Base-by-base conservation (phyloP, 257 asterid genomes). In the Solanum clarkiae region DNA sequence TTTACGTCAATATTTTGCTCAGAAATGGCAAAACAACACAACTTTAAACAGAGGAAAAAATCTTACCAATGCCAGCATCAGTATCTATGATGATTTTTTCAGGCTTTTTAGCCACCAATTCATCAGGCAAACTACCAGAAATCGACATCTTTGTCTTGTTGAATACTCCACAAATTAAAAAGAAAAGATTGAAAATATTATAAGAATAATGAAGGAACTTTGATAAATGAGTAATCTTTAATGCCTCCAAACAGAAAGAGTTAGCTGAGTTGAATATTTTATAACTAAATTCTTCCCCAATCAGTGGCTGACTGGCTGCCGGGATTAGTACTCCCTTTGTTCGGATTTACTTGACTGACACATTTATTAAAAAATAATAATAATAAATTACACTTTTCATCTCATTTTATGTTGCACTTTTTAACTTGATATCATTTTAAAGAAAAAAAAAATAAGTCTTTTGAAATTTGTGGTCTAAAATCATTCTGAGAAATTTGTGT, bases 31-130 rank as follows among this genome's bases (percentile, higher is more conserved):
- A 2, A 16, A 32, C 22, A 26, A 62, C 40, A n/a, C 59, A 74
- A 72, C 40, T 72, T 72, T 42, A 44, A 72, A n/a, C 57, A 44
- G 17, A 72, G 9, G 17, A 26, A 11, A 40, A 29, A 70, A 70
- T 15, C 2, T 80, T 42, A 90, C 92, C 92, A 87, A 90, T 86
- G 74, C 91, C 92, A 69, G 91, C 91, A 87, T 90, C 92, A 49
- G 92, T 90, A 11, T 90, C 91, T 18, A 90, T 90, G 56, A 90
- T 90, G 90, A 87, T 86, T 77, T 86, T 86, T 53, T 82, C 77
- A 17, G 56, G 66, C 17, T 60, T 59, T 49, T 69, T 60, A 53
- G n/a, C 74, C 84, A 54, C 18, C 51, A 80, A 80, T 4, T 51
- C 84, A 54, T 80, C 68, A 45, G n/a, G 3, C 40, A 81, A 81